Percentiles rank a stretch among this genome's conserved stretches.
phyloP scores from a whole-genome alignment of 78 protist species.

The Isochrysis galbana region DNA sequence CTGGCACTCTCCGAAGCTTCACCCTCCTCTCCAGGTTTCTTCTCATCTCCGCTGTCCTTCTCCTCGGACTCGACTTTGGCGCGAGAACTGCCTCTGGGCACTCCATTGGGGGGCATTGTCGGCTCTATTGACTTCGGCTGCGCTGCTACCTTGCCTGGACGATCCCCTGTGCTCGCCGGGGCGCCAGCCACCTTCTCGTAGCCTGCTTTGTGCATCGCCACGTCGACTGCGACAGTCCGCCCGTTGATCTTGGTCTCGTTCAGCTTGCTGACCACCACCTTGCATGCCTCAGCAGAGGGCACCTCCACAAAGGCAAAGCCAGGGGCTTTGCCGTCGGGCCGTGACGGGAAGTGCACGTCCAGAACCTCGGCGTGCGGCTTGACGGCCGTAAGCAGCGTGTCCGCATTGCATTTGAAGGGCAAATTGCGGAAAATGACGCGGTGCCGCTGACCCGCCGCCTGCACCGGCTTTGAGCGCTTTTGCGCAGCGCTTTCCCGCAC shows the following conservation, averaged over 20 bases:
- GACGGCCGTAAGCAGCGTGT: not conserved
- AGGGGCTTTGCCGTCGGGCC: not conserved
- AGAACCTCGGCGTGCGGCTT: not conserved
- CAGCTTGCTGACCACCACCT: not conserved
- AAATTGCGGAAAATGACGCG: not conserved
- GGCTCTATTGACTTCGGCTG: too few relatives aligned
- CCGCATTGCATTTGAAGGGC: not conserved
- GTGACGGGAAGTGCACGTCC: not conserved
- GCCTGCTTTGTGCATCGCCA: not conserved
- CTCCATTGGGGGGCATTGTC: too few relatives aligned
- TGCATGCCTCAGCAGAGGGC: not conserved
- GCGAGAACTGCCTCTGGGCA: too few relatives aligned
- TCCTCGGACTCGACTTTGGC: not conserved
- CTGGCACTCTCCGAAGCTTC: not conserved
- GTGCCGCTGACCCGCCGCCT: not conserved
- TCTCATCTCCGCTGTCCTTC: constrained; percentile 11
- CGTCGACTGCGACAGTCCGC: not conserved
- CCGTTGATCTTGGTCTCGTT: not conserved
- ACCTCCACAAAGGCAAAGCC: constrained; percentile 16
- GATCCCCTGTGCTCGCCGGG: too few relatives aligned
- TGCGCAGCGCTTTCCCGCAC: not conserved
- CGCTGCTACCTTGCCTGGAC: too few relatives aligned
- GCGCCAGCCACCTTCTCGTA: not conserved
- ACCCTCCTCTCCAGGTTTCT: not conserved
- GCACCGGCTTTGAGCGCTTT: not conserved